These are phyloP conservation scores for Lactarius vividus DNA, from an alignment of 768 basidiomycete genomes.

Conservation along the genomic window DNA sequence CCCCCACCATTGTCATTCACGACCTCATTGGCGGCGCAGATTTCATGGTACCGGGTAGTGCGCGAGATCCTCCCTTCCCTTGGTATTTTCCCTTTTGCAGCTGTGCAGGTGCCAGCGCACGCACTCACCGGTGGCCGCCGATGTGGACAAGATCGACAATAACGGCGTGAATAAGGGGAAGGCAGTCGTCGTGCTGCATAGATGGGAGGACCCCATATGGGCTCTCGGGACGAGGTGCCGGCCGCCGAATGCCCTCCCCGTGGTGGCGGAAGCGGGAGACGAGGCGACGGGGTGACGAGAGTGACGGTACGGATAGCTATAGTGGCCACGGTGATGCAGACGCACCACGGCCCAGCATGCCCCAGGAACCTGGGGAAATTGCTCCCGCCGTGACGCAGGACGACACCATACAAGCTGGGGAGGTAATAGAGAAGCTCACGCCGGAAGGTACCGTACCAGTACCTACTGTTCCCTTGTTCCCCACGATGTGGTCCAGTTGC, in stretches of 20 bases:
- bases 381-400: neutral
- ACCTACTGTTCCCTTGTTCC: neutral
- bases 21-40: conserved; percentile 75
- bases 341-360: neutral
- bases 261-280: conserved; percentile 19
- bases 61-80: conserved; percentile 30
- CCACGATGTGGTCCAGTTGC: neutral
- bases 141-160: conserved; percentile 30
- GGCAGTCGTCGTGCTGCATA: conserved; percentile 70
- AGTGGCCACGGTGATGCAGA: conserved; percentile 8
- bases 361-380: conserved; percentile 32
- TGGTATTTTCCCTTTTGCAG: conserved; percentile 41
- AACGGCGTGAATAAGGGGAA: conserved; percentile 56
- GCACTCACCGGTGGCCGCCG: conserved; percentile 48
- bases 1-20: conserved; percentile 67
- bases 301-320: neutral
- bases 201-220: conserved; percentile 77
- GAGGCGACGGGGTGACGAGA: conserved; percentile 19
- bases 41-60: conserved; percentile 85
- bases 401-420: conserved; percentile 8
- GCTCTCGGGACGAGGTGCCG: conserved; percentile 61
- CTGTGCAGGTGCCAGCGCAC: conserved; percentile 50
- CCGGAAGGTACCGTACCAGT: conserved; percentile 31
- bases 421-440: conserved; percentile 24
- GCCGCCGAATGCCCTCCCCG: conserved; percentile 41